These are phyloP conservation scores for Trichophyton mentagrophytes DNA, from an alignment of 2,329 filamentous ascomycete genomes.

Conservation along the genomic window DNA sequence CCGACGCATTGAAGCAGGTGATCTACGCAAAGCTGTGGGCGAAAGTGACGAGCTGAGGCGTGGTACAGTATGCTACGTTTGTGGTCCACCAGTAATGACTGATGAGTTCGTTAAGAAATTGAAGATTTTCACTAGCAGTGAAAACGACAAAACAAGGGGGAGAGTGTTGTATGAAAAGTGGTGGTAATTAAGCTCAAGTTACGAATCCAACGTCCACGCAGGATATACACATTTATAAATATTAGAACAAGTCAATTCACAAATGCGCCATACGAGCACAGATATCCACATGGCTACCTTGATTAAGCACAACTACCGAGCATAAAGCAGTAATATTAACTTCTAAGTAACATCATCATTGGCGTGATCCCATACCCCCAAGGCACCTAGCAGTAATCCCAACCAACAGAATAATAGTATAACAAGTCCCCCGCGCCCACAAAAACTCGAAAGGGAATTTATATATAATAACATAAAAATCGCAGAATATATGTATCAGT, in stretches of 20 bases:
- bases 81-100: constrained; percentile 56
- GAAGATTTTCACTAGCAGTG: not conserved
- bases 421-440: not conserved
- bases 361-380: not conserved
- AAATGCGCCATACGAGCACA: not conserved
- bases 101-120: constrained; percentile 45
- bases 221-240: not conserved
- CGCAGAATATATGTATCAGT: not conserved
- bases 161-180: not conserved
- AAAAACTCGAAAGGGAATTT: not conserved
- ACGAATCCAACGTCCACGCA: not conserved
- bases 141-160: not conserved
- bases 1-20: constrained; percentile 25
- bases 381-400: not conserved
- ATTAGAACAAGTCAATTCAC: too few species aligned
- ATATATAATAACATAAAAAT: not conserved
- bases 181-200: not conserved
- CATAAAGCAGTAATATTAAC: not conserved
- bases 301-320: not conserved
- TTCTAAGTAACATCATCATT: not conserved
- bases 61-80: constrained; percentile 49
- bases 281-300: not conserved
- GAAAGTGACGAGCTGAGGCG: constrained; percentile 12
- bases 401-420: not conserved
- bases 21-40: constrained; percentile 25